A percentile compares a stretch with the other conserved stretches of the same genome.
Conservation (phyloP, 352 stramenopile genomes). For the Saprolegnia diclina region DNA sequence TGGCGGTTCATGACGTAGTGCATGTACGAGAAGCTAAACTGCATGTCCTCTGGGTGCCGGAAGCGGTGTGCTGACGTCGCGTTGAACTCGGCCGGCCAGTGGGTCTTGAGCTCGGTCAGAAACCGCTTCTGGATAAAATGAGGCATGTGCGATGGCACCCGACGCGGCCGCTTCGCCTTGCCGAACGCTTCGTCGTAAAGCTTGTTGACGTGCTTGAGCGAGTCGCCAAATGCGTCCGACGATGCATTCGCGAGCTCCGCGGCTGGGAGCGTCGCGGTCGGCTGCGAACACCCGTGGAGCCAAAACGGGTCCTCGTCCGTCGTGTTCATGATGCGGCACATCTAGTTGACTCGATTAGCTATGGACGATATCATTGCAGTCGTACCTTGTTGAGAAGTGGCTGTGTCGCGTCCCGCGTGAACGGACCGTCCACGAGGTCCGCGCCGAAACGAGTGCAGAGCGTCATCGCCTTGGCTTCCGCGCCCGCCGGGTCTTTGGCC, state of each 20-base stretch:
- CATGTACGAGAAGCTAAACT: conserved; percentile 95
- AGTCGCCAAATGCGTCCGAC: conserved; percentile 90
- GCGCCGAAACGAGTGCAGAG: conserved; percentile 1
- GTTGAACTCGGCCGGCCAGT: conserved; percentile 62
- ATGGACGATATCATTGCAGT: neutral
- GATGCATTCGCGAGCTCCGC: conserved; percentile 38
- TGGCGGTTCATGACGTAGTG: conserved; percentile 89
- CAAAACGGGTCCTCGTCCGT: conserved; percentile 1
- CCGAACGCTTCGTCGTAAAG: conserved; percentile 88
- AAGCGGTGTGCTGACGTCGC: conserved; percentile 87
- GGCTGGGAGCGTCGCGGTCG: conserved; percentile 5
- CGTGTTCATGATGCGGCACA: conserved; percentile 18
- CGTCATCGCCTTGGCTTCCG: neutral
- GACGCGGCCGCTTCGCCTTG: conserved; percentile 49
- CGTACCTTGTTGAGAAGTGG: conserved; percentile 9
- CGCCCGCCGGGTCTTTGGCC: neutral
- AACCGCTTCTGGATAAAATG: conserved; percentile 87
- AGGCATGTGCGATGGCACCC: conserved; percentile 94
- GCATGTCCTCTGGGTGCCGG: conserved; percentile 88
- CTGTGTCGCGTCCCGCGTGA: neutral
- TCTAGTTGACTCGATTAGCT: neutral
- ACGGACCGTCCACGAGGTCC: neutral
- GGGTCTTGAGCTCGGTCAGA: conserved; percentile 84
- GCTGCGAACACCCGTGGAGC: neutral
- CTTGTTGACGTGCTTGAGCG: conserved; percentile 88